A percentile compares a stretch with the other conserved stretches of the same genome.
Evolutionary conservation across 768 basidiomycete genomes (phyloP).

Genomic region (Coprinopsis sp.): DNA sequence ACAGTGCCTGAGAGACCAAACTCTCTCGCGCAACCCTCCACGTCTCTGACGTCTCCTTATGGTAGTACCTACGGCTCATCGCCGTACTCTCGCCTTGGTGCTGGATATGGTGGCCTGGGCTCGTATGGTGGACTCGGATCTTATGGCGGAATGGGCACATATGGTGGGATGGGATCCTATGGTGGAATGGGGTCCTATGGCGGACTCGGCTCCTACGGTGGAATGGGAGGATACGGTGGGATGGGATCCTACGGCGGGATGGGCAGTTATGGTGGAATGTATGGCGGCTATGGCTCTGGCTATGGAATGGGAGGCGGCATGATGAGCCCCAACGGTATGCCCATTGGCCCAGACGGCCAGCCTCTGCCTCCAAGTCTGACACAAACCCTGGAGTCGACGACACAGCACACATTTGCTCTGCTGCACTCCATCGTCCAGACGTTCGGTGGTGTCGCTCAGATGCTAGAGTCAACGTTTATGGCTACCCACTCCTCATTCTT

Average conservation of each 20-base stretch:
- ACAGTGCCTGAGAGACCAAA: slow-evolving; percentile 63
- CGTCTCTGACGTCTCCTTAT: slow-evolving; percentile 27
- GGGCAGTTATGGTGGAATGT: slow-evolving; percentile 31
- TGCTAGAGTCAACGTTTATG: slow-evolving; percentile 97
- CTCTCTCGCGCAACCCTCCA: slow-evolving; percentile 35
- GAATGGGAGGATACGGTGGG: slow-evolving; percentile 28
- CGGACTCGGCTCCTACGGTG: slow-evolving; percentile 27
- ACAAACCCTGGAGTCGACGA: slow-evolving; percentile 84
- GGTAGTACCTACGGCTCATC: slow-evolving; percentile 34
- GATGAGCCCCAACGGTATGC: slow-evolving; percentile 38
- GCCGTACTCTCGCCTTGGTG: slow-evolving; percentile 37
- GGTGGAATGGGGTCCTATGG: slow-evolving; percentile 39
- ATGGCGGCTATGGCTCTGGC: slow-evolving; percentile 17
- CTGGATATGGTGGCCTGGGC: slow-evolving; percentile 31
- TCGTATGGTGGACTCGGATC: slow-evolving; percentile 34
- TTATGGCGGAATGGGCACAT: slow-evolving; percentile 29
- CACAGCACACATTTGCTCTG: slow-evolving; percentile 88
- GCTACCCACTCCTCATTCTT: slow-evolving; percentile 94
- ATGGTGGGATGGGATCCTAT: slow-evolving; percentile 23
- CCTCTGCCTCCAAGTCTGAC: slow-evolving; percentile 64
- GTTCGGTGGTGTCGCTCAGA: slow-evolving; percentile 91
- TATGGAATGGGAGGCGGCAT: slow-evolving; percentile 25
- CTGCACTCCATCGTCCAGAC: slow-evolving; percentile 95
- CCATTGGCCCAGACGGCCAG: slow-evolving; percentile 45
- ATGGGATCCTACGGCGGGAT: slow-evolving; percentile 25